These are phyloP conservation scores for Tricholomella constricta DNA, from an alignment of 768 basidiomycete species.

Conservation along the genomic window DNA sequence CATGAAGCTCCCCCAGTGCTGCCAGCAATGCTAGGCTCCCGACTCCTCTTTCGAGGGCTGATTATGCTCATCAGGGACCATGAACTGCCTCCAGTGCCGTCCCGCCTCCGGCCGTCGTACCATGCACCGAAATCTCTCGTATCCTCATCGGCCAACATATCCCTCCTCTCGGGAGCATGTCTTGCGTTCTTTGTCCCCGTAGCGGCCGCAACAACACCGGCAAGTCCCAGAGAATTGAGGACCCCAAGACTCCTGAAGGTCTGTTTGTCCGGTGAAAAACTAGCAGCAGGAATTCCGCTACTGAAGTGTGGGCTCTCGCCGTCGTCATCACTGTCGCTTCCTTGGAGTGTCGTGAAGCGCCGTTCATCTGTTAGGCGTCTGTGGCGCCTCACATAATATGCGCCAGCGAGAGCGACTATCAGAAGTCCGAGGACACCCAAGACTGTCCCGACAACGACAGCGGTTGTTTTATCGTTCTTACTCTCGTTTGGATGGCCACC, in stretches of 20 bases:
- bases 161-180: conserved; percentile 44
- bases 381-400: conserved; percentile 48
- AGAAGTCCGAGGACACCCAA: conserved; percentile 64
- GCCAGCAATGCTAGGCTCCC: conserved; percentile 39
- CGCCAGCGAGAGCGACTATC: conserved; percentile 38
- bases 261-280: conserved; percentile 17
- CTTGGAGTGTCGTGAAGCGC: conserved; percentile 34
- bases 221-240: conserved; percentile 21
- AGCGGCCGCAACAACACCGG: conserved; percentile 36
- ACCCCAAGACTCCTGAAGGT: conserved; percentile 13
- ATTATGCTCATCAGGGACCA: conserved; percentile 58
- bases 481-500: conserved; percentile 16
- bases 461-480: conserved; percentile 32
- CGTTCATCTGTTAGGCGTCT: conserved; percentile 20
- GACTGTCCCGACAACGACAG: conserved; percentile 62
- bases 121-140: conserved; percentile 50
- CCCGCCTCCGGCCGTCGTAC: conserved; percentile 36
- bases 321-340: conserved; percentile 35
- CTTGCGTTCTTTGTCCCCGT: conserved; percentile 24
- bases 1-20: conserved; percentile 31
- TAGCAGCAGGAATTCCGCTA: conserved; percentile 34
- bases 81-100: conserved; percentile 46
- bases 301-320: conserved; percentile 30
- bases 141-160: conserved; percentile 83
- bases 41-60: conserved; percentile 38